A percentile compares a stretch with the other conserved stretches of the same genome.
These are phyloP conservation scores for Cryptococcus sp. DNA, from an alignment of 1,284 basidiomycete species.

Conservation along the genomic window DNA sequence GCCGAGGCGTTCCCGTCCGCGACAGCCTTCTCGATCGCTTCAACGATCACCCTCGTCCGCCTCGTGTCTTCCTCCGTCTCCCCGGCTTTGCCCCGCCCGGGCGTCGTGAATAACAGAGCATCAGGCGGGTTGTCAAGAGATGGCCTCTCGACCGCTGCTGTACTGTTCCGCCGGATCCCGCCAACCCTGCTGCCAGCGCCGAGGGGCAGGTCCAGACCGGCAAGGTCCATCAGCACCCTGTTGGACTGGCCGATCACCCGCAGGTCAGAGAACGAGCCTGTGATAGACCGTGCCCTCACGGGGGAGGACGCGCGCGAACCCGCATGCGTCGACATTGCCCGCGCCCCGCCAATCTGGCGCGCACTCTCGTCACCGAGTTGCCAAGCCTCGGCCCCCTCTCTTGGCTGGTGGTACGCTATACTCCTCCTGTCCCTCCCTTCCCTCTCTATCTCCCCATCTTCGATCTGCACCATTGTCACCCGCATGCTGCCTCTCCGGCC, in stretches of 20 bases:
- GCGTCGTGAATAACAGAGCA: slow-evolving; percentile 3
- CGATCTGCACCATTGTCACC: slow-evolving; percentile 26
- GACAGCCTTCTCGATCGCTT: slow-evolving; percentile 6
- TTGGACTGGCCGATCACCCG: slow-evolving; percentile 30
- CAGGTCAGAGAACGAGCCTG: slow-evolving; percentile 4
- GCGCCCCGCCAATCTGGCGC: too few relatives aligned
- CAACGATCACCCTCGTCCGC: slow-evolving; percentile 5
- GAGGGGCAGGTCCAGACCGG: slow-evolving; percentile 32
- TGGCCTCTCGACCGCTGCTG: slow-evolving; percentile 22
- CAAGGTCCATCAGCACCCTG: slow-evolving; percentile 43
- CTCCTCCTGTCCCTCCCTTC: too few relatives aligned
- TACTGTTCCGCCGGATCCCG: slow-evolving; percentile 32
- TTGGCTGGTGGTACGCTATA: too few relatives aligned
- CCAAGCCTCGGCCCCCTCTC: too few relatives aligned
- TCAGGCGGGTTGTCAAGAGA: slow-evolving; percentile 14
- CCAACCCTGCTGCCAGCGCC: slow-evolving; percentile 13
- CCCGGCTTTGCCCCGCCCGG: slow-evolving; percentile 7
- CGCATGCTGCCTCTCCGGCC: slow-evolving; percentile 24
- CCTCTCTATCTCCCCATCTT: neutral
- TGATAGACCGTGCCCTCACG: neutral
- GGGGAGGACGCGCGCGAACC: too few relatives aligned
- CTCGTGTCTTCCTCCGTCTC: neutral
- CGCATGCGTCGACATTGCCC: too few relatives aligned
- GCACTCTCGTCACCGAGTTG: too few relatives aligned
- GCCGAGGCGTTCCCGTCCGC: neutral